These are phyloP conservation scores for Lycium ferocissimum DNA, from an alignment of 257 asterid species.

Conservation along the genomic window DNA sequence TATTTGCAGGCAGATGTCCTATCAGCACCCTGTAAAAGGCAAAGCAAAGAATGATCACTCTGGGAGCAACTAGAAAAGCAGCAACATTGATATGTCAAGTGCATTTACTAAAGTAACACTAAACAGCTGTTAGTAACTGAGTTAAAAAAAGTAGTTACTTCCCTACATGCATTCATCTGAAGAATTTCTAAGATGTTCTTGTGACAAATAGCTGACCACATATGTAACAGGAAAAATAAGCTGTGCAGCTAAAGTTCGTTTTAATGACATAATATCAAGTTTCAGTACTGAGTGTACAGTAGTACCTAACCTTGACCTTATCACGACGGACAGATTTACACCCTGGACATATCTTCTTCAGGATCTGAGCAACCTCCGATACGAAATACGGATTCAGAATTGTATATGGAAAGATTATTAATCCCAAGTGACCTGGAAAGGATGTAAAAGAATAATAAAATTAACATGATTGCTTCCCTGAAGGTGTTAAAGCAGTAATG, in stretches of 20 bases:
- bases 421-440: constrained; percentile 93
- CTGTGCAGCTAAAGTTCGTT: not conserved
- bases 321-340: constrained; percentile 64
- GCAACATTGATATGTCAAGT: not conserved
- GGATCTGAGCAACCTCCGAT: constrained; percentile 73
- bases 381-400: constrained; percentile 79
- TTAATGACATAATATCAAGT: constrained; percentile 27
- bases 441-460: constrained; percentile 24
- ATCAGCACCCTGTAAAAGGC: constrained; percentile 55
- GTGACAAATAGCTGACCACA: constrained; percentile 7
- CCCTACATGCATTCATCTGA: not conserved
- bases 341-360: constrained; percentile 86
- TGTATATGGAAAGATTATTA: constrained; percentile 72
- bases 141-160: not conserved
- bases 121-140: not conserved
- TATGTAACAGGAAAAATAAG: not conserved
- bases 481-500: constrained; percentile 27
- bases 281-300: constrained; percentile 40
- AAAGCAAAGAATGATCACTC: constrained; percentile 42
- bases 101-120: constrained; percentile 17
- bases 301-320: constrained; percentile 77
- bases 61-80: constrained; percentile 29
- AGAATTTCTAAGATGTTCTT: not conserved
- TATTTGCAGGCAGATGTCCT: constrained; percentile 67
- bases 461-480: constrained; percentile 26